Evolutionary conservation across 768 basidiomycete genomes (phyloP).

Genomic region (Tricholoma bakamatsutake): DNA sequence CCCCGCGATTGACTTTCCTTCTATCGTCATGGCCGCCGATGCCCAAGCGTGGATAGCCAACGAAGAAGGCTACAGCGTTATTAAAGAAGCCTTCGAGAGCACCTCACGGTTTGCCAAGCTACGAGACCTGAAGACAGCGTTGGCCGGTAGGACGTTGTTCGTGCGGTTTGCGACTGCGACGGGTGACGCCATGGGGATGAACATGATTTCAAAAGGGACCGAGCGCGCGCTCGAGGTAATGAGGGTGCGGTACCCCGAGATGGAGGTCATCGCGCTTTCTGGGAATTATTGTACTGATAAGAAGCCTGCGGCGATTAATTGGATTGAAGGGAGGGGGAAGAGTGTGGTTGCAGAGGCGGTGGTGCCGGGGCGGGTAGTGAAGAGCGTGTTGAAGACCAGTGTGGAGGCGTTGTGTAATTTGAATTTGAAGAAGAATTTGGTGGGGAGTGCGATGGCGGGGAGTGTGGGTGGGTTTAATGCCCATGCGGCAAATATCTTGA

Average conservation of each 20-base stretch:
- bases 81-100: conserved; percentile 87
- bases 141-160: conserved; percentile 92
- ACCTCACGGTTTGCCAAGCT: conserved; percentile 92
- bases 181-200: conserved; percentile 99
- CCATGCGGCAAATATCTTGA: conserved; percentile 95
- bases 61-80: conserved; percentile 65
- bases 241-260: conserved; percentile 78
- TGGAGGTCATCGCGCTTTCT: conserved; percentile 85
- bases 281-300: conserved; percentile 99
- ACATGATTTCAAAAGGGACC: conserved; percentile 99
- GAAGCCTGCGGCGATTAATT: conserved; percentile 99
- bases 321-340: conserved; percentile 99
- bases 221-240: conserved; percentile 88
- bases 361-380: conserved; percentile 83
- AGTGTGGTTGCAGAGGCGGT: conserved; percentile 95
- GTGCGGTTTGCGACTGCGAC: conserved; percentile 92
- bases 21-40: conserved; percentile 68
- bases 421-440: conserved; percentile 94
- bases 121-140: conserved; percentile 76
- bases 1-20: conserved; percentile 95
- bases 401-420: conserved; percentile 85
- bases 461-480: conserved; percentile 98
- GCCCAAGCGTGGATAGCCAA: conserved; percentile 87
- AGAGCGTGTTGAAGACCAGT: conserved; percentile 91
- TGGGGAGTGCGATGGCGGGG: conserved; percentile 98